phyloP scores from a whole-genome alignment of 805 yeast genomes.

The Metschnikowia lochheadii region DNA sequence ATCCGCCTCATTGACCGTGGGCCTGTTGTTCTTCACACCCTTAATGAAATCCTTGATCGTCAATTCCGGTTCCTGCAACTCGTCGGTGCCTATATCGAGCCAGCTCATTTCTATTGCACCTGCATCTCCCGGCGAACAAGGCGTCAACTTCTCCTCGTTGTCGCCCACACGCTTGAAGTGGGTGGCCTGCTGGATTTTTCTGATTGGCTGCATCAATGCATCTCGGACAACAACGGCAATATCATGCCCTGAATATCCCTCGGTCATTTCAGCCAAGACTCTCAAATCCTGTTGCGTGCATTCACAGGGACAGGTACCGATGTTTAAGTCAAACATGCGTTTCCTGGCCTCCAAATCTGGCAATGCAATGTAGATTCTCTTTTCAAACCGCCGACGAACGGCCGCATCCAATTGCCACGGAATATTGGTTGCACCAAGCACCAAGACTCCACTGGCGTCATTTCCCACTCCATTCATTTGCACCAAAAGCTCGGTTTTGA shows the following conservation, averaged over 20 bases:
- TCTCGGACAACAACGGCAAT: slow-evolving; percentile 94
- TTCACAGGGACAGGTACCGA: slow-evolving; percentile 84
- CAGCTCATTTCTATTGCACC: slow-evolving; percentile 87
- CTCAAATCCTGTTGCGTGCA: slow-evolving; percentile 70
- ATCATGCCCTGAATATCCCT: slow-evolving; percentile 97
- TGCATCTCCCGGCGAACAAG: slow-evolving; percentile 95
- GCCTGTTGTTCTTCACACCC: slow-evolving; percentile 86
- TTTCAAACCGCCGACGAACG: slow-evolving; percentile 91
- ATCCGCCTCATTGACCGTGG: slow-evolving; percentile 88
- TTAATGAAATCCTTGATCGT: slow-evolving; percentile 89
- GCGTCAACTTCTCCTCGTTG: slow-evolving; percentile 55
- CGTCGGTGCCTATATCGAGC: slow-evolving; percentile 88
- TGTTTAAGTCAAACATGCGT: slow-evolving; percentile 89
- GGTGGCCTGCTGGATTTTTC: slow-evolving; percentile 93
- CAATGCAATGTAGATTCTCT: slow-evolving; percentile 88
- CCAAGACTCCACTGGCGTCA: slow-evolving; percentile 87
- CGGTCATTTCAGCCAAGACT: slow-evolving; percentile 85
- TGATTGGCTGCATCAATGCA: slow-evolving; percentile 95
- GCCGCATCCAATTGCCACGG: slow-evolving; percentile 99
- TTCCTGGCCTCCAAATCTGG: slow-evolving; percentile 93
- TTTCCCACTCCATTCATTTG: slow-evolving; percentile 99
- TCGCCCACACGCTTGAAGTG: slow-evolving; percentile 72
- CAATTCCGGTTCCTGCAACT: slow-evolving; percentile 83
- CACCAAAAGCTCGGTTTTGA: slow-evolving; percentile 90
- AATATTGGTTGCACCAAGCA: slow-evolving; percentile 94